A percentile compares a stretch with the other conserved stretches of the same genome.
These are phyloP conservation scores for Whalleya microplaca DNA, from an alignment of 2,329 filamentous ascomycete genomes.

Conservation along the genomic window DNA sequence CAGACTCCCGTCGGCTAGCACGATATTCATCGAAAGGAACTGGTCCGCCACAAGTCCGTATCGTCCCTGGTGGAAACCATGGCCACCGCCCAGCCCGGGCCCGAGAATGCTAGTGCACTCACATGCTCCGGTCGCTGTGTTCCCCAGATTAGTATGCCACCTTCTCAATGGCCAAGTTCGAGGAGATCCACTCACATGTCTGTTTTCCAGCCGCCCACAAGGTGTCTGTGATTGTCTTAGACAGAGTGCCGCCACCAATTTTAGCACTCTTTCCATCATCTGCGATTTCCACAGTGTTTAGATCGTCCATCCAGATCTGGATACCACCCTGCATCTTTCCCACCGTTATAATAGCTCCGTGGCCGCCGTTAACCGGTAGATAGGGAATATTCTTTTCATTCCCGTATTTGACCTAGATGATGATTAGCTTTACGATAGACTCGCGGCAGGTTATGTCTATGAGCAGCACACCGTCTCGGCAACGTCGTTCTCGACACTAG, in stretches of 20 bases:
- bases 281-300: slow-evolving; percentile 41
- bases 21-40: slow-evolving; percentile 53
- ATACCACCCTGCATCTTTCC: slow-evolving; percentile 45
- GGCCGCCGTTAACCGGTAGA: slow-evolving; percentile 43
- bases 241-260: slow-evolving; percentile 44
- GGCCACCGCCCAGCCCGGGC: slow-evolving; percentile 60
- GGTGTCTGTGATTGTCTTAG: slow-evolving; percentile 41
- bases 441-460: background rate
- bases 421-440: background rate
- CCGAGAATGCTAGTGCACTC: slow-evolving; percentile 51
- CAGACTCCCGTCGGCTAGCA: slow-evolving; percentile 52
- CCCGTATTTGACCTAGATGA: slow-evolving; percentile 41
- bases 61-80: slow-evolving; percentile 57
- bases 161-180: background rate
- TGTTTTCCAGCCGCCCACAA: slow-evolving; percentile 48
- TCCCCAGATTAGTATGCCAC: background rate
- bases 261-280: slow-evolving; percentile 41
- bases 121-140: slow-evolving; percentile 46
- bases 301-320: slow-evolving; percentile 42
- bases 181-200: slow-evolving; percentile 33
- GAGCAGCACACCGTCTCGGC: slow-evolving; percentile 45
- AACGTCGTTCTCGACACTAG: slow-evolving; percentile 53
- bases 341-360: slow-evolving; percentile 44
- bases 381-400: slow-evolving; percentile 42
- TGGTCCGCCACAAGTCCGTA: slow-evolving; percentile 59